Evolutionary conservation across 2,329 filamentous ascomycete species (phyloP).

Genomic region (Stemphylium vesicarium): DNA sequence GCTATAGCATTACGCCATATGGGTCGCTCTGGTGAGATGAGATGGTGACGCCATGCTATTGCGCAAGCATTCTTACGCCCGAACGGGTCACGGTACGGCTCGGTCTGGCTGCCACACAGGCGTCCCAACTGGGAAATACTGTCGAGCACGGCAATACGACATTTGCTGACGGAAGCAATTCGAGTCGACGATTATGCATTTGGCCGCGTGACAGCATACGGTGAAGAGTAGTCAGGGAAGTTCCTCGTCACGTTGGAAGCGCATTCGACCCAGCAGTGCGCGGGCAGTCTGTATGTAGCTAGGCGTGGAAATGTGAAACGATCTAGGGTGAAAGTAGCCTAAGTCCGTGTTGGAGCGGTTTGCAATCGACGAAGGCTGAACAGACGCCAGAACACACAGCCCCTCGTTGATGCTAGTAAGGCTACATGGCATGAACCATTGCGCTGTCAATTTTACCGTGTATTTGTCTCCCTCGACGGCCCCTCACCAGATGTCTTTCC

Average conservation of each 20-base stretch:
- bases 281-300: conserved; percentile 5
- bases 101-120: conserved; percentile 7
- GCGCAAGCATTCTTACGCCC: conserved; percentile 12
- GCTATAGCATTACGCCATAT: conserved; percentile 20
- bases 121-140: background rate
- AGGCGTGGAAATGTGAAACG: conserved; percentile 20
- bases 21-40: conserved; percentile 6
- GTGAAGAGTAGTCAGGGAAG: conserved; percentile 10
- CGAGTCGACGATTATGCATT: conserved; percentile 3
- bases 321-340: conserved; percentile 26
- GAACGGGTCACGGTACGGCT: conserved; percentile 8
- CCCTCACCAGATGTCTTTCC: conserved; percentile 2
- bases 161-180: background rate
- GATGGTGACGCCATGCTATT: conserved; percentile 6
- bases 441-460: background rate
- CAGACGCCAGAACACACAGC: conserved; percentile 23
- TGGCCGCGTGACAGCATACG: conserved; percentile 10
- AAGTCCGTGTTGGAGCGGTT: conserved; percentile 22
- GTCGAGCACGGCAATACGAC: background rate
- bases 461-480: background rate
- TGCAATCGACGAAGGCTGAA: conserved; percentile 17
- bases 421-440: conserved; percentile 13
- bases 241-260: conserved; percentile 6
- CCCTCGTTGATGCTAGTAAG: conserved; percentile 21
- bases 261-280: conserved; percentile 2